Evolutionary conservation across 2,329 filamentous ascomycete species (phyloP), one percentile per base, ranked within the genome.

Genomic region (Alternaria solani): DNA sequence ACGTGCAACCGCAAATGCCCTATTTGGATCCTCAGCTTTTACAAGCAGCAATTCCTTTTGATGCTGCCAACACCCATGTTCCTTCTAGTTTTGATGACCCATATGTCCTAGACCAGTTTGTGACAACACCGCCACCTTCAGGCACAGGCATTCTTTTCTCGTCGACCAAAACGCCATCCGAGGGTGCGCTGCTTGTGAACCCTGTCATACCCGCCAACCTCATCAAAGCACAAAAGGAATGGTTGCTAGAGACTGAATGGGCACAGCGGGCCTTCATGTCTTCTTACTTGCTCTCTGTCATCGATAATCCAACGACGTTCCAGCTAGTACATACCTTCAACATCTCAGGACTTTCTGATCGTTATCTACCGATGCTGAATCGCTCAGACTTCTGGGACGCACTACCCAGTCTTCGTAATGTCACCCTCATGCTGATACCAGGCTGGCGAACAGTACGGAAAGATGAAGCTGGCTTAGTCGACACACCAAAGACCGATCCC

Each of bases 211-310:
- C 88, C 3, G 79, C 80, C 2, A 78, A 81, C 32, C 82, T 91
- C n/a, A 86, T 85, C 1, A 82, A 81, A 59, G 81, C 86, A n/a
- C 90, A 92, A 72, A 87, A 84, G 53, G 88, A 91, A 74, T 88
- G 90, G 86, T 76, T 92, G 2, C 78, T 89, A 38, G 89, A 91
- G 72, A 86, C 88, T 4, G 85, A 88, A 53, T 91, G 89, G 87
- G 88, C 88, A 7, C 88, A 91, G 64, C 81, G 86, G 54, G 89
- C 88, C 18, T 89, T 91, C 71, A 81, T 91, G 47, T 86, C 88
- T 49, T 89, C 89, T 1, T 91, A 89, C 66, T 84, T 88, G 64
- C 84, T 91, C 48, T 85, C 87, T 1, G 75, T 91, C 43, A 85
- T 88, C 25, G 87, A 91, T 68, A 89, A 89, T 60, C 79, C 80